Evolutionary conservation across 768 basidiomycete species (phyloP).

Genomic region (Auriscalpium vulgare): DNA sequence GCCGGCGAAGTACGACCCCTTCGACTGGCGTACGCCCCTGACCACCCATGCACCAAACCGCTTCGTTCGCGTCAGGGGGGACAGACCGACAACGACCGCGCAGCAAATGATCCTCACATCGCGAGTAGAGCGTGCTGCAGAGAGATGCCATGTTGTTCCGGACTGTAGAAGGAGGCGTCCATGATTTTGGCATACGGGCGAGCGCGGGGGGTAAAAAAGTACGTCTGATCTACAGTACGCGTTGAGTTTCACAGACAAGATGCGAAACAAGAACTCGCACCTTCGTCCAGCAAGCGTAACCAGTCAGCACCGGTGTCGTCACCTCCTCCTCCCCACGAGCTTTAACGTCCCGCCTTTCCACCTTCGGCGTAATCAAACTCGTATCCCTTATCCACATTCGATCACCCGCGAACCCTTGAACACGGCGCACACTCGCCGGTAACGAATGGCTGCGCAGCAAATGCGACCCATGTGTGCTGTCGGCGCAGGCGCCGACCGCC

Average conservation of each 20-base stretch:
- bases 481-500: slow-evolving; percentile 7
- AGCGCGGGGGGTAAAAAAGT: slow-evolving; percentile 74
- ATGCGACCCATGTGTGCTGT: slow-evolving; percentile 40
- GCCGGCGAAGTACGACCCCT: slow-evolving; percentile 69
- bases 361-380: slow-evolving; percentile 23
- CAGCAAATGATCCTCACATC: slow-evolving; percentile 42
- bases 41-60: slow-evolving; percentile 77
- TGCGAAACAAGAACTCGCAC: slow-evolving; percentile 33
- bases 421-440: slow-evolving; percentile 62
- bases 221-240: slow-evolving; percentile 49
- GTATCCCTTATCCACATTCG: slow-evolving; percentile 55
- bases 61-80: slow-evolving; percentile 52
- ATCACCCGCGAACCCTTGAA: slow-evolving; percentile 61
- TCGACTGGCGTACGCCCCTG: slow-evolving; percentile 55
- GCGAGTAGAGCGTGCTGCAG: slow-evolving; percentile 78
- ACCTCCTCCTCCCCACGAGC: slow-evolving; percentile 46
- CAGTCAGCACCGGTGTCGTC: slow-evolving; percentile 45
- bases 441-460: slow-evolving; percentile 36
- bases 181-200: slow-evolving; percentile 56
- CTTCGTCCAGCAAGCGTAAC: slow-evolving; percentile 47
- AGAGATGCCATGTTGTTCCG: slow-evolving; percentile 94
- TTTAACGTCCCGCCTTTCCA: slow-evolving; percentile 36
- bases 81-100: slow-evolving; percentile 60
- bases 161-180: slow-evolving; percentile 81
- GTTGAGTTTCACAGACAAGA: background rate